Evolutionary conservation across 805 yeast genomes (phyloP).

Genomic region (Suhomyces sp.): DNA sequence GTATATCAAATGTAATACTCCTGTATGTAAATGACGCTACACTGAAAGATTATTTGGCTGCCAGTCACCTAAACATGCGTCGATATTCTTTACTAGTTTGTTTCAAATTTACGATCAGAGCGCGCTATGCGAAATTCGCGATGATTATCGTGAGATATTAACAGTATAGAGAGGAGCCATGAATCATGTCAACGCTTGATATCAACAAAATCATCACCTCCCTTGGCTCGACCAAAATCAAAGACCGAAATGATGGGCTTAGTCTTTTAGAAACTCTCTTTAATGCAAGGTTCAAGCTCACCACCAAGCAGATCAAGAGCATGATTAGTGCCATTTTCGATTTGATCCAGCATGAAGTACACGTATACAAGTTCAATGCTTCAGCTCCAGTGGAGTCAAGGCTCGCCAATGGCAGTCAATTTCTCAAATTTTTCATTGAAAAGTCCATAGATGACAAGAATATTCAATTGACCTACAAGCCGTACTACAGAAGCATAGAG

Average conservation of each 20-base stretch:
- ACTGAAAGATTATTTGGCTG: background rate
- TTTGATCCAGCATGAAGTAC: slow-evolving; percentile 36
- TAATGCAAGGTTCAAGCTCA: slow-evolving; percentile 16
- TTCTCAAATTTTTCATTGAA: slow-evolving; percentile 25
- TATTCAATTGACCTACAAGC: slow-evolving; percentile 19
- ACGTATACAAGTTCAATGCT: slow-evolving; percentile 19
- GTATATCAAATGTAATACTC: too few relatives aligned
- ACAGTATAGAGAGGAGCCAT: background rate
- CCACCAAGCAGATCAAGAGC: slow-evolving; percentile 20
- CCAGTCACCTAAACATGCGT: background rate
- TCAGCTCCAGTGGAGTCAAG: slow-evolving; percentile 26
- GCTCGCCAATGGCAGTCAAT: slow-evolving; percentile 29
- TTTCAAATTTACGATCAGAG: background rate
- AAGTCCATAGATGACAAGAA: slow-evolving; percentile 11
- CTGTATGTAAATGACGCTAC: background rate
- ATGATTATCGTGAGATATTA: background rate
- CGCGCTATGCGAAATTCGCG: background rate
- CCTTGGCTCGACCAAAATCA: slow-evolving; percentile 48
- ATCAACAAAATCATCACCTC: slow-evolving; percentile 17
- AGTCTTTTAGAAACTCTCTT: slow-evolving; percentile 18
- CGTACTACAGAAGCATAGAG: slow-evolving; percentile 17
- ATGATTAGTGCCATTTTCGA: slow-evolving; percentile 24
- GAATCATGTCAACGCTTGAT: slow-evolving; percentile 14
- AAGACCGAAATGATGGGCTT: slow-evolving; percentile 55
- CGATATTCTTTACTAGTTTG: background rate